Evolutionary conservation across 1,284 basidiomycete species (phyloP).

Genomic region (Ceratobasidium sp.): DNA sequence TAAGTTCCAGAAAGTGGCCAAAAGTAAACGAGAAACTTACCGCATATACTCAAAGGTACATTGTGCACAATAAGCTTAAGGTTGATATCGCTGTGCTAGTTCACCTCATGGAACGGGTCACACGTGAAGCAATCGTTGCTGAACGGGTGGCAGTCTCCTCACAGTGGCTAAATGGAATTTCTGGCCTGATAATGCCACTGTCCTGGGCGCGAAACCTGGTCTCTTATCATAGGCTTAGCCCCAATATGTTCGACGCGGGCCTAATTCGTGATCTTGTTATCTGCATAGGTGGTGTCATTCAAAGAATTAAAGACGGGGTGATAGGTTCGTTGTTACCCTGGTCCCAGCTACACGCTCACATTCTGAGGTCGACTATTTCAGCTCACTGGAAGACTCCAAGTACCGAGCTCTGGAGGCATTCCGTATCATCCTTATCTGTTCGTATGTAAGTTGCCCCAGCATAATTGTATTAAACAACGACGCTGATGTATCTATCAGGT

Average conservation of each 20-base stretch:
- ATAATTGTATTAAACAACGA: not conserved
- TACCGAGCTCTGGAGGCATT: not conserved
- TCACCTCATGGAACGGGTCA: not conserved
- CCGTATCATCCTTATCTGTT: not conserved
- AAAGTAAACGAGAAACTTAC: not conserved
- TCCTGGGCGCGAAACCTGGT: constrained; percentile 24
- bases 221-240: not conserved
- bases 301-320: not conserved
- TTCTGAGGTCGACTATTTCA: not conserved
- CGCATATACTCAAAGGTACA: constrained; percentile 6
- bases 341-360: not conserved
- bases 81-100: constrained; percentile 21
- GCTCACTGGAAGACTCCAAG: not conserved
- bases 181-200: constrained; percentile 27
- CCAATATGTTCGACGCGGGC: not conserved
- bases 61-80: not conserved
- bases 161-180: not conserved
- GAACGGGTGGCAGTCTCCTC: not conserved
- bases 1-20: not conserved
- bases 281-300: not conserved
- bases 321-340: not conserved
- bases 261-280: not conserved
- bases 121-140: constrained; percentile 17
- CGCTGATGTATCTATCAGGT: not conserved
- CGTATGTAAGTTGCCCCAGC: constrained; percentile 10